These are phyloP conservation scores for Botrytis galanthina DNA, from an alignment of 2,329 filamentous ascomycete genomes.

Conservation along the genomic window DNA sequence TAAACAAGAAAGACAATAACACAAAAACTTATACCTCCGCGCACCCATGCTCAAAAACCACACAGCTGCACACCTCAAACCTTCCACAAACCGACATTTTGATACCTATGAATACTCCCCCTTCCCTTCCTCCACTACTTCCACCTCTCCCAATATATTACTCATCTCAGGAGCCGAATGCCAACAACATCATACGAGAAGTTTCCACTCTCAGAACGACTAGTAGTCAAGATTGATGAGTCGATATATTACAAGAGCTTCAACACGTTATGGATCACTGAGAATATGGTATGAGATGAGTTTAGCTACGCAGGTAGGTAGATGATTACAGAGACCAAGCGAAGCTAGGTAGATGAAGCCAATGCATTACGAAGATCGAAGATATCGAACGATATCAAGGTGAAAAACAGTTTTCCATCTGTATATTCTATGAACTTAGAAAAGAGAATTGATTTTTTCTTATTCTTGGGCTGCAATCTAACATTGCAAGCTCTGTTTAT, in stretches of 20 bases:
- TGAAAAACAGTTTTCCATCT: rapidly evolving
- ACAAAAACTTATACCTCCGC: not conserved
- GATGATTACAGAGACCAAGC: not conserved
- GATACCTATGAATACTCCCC: rapidly evolving
- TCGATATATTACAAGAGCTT: not conserved
- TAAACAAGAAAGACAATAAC: not conserved
- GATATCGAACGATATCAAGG: not conserved
- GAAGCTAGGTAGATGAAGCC: not conserved
- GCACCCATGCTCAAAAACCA: not conserved
- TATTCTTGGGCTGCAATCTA: rapidly evolving
- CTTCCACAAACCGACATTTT: not conserved
- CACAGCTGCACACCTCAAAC: not conserved
- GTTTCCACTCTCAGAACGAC: not conserved
- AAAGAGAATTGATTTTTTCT: not conserved
- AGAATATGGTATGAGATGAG: rapidly evolving
- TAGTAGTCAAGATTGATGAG: not conserved
- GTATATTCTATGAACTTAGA: rapidly evolving
- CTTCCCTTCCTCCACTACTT: not conserved
- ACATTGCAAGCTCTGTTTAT: not conserved
- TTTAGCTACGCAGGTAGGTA: too few relatives aligned
- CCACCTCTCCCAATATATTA: not conserved
- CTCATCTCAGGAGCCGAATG: not conserved
- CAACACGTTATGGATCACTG: not conserved
- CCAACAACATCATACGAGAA: not conserved
- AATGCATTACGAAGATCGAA: not conserved